Conservation (phyloP, 1,284 basidiomycete genomes). For the Cryptococcus sp. region DNA sequence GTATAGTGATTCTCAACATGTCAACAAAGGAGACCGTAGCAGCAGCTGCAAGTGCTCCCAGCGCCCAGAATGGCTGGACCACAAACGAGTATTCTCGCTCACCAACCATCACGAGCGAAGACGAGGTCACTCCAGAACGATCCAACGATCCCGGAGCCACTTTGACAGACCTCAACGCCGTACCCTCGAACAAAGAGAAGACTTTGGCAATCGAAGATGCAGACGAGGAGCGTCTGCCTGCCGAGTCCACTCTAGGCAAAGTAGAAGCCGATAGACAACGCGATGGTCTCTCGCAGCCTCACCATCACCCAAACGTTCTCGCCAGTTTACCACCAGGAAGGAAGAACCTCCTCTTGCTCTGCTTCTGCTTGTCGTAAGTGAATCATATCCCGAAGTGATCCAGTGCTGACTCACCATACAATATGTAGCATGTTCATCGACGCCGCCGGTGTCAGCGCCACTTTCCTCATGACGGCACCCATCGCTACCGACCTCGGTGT, state of each 20-base stretch:
- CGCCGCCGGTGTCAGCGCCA: slow-evolving; percentile 41
- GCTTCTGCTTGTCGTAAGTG: slow-evolving; percentile 37
- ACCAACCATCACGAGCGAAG: slow-evolving; percentile 14
- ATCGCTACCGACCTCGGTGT: slow-evolving; percentile 43
- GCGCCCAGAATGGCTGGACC: no score
- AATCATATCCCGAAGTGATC: not conserved
- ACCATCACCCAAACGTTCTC: slow-evolving; percentile 24
- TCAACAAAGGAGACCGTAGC: no score
- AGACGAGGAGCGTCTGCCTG: slow-evolving; percentile 16
- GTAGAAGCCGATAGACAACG: slow-evolving; percentile 11
- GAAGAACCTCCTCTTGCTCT: slow-evolving; percentile 39
- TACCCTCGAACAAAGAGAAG: slow-evolving; percentile 6
- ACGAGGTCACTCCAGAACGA: not conserved
- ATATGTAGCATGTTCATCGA: slow-evolving; percentile 39
- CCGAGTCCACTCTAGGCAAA: slow-evolving; percentile 21
- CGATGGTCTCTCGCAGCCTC: slow-evolving; percentile 8
- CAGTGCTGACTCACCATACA: not conserved
- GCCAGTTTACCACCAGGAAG: slow-evolving; percentile 23
- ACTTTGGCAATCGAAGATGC: not conserved
- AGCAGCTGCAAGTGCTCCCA: no score
- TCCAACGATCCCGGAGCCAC: slow-evolving; percentile 7
- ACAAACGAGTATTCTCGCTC: slow-evolving; percentile 12
- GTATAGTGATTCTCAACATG: no score
- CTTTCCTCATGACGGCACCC: slow-evolving; percentile 48
- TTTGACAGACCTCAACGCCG: slow-evolving; percentile 17